A percentile compares a stretch with the other conserved stretches of the same genome.
Evolutionary conservation across 371 early-diverging fungal genomes (phyloP).

Genomic region (Mucor sp.): DNA sequence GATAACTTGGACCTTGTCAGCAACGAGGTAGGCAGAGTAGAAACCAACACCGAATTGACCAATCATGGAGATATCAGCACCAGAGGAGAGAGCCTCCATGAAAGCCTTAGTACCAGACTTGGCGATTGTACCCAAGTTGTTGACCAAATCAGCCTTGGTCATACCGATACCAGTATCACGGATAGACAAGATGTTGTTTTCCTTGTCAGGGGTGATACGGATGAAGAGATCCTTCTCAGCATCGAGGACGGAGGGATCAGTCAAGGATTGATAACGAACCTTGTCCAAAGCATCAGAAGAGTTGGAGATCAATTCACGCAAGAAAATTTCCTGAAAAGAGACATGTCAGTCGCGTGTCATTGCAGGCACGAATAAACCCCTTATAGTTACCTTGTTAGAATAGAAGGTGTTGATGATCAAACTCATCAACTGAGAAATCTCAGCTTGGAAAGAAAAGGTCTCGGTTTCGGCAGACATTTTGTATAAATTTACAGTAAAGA

Average conservation of each 20-base stretch:
- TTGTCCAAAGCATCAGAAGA: constrained; percentile 89
- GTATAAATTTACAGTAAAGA: constrained; percentile 15
- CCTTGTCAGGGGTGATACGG: constrained; percentile 63
- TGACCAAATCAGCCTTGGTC: constrained; percentile 82
- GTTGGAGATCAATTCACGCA: constrained; percentile 90
- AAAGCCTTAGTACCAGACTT: constrained; percentile 68
- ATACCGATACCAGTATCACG: constrained; percentile 90
- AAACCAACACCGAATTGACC: constrained; percentile 97
- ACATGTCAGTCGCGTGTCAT: constrained; percentile 1
- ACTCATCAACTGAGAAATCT: constrained; percentile 92
- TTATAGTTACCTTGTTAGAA: constrained; percentile 48
- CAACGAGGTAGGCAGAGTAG: constrained; percentile 84
- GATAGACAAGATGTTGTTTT: constrained; percentile 67
- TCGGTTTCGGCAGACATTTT: constrained; percentile 55
- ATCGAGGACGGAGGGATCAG: constrained; percentile 56
- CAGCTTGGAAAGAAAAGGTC: constrained; percentile 91
- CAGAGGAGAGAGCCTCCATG: constrained; percentile 53
- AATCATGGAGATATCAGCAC: constrained; percentile 69
- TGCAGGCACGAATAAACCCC: neutral
- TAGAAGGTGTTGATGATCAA: constrained; percentile 75
- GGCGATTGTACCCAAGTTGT: constrained; percentile 88
- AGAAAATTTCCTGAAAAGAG: constrained; percentile 67
- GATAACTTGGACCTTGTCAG: constrained; percentile 84
- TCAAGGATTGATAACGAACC: constrained; percentile 67
- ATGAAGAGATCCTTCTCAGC: constrained; percentile 64